These are phyloP conservation scores for Gentiana macrophylla DNA, from an alignment of 257 asterid genomes.

Conservation along the genomic window DNA sequence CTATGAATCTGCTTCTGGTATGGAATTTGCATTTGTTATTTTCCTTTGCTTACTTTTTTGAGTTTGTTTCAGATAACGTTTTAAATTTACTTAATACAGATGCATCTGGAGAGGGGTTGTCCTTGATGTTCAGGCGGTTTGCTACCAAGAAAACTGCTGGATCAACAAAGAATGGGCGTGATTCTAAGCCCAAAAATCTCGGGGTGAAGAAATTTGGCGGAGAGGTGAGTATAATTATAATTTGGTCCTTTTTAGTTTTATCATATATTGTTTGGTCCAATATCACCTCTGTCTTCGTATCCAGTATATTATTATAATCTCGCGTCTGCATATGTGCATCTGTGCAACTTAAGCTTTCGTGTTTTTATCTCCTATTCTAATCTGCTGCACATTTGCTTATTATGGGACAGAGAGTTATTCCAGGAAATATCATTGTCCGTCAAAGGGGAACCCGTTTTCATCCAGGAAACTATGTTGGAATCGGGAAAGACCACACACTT, in stretches of 20 bases:
- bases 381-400: background rate
- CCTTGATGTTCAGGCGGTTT: slow-evolving; percentile 75
- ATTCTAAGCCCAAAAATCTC: slow-evolving; percentile 74
- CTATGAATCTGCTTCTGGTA: slow-evolving; percentile 55
- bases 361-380: background rate
- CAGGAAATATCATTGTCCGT: slow-evolving; percentile 84
- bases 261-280: background rate
- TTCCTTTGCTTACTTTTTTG: background rate
- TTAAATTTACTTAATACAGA: slow-evolving; percentile 19
- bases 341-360: no score
- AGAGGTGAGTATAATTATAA: slow-evolving; percentile 38
- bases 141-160: slow-evolving; percentile 90
- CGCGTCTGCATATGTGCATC: no score
- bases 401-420: slow-evolving; percentile 63
- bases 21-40: background rate
- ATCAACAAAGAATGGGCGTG: slow-evolving; percentile 87
- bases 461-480: slow-evolving; percentile 78
- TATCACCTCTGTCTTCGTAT: background rate
- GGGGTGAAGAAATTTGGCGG: slow-evolving; percentile 95
- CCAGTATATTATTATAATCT: background rate
- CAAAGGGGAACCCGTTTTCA: slow-evolving; percentile 94
- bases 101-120: slow-evolving; percentile 63
- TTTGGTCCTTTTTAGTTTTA: background rate
- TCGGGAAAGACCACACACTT: slow-evolving; percentile 86
- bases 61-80: background rate